Evolutionary conservation across 2,329 filamentous ascomycete genomes (phyloP).

Genomic region (Trematosphaeria pertusa): DNA sequence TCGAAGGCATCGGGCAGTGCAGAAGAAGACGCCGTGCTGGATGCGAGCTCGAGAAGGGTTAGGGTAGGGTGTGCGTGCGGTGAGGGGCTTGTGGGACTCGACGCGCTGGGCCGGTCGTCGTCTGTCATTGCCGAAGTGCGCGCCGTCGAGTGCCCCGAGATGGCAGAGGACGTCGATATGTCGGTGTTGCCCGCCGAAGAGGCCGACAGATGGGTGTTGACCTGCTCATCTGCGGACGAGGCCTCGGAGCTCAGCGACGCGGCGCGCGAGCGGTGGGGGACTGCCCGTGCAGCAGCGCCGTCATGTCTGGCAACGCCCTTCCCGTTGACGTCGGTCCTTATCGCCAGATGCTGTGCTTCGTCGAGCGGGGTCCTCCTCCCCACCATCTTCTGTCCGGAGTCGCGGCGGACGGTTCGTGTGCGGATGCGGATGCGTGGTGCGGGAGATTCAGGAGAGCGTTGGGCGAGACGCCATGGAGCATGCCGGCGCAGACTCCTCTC

Average conservation of each 20-base stretch:
- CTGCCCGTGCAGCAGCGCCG: conserved; percentile 7
- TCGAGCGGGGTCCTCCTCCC: conserved; percentile 26
- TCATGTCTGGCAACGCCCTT: conserved; percentile 35
- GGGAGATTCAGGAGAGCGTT: conserved; percentile 10
- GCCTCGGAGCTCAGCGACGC: conserved; percentile 31
- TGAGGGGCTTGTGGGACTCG: conserved; percentile 25
- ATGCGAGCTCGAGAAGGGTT: conserved; percentile 47
- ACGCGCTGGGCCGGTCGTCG: conserved; percentile 28
- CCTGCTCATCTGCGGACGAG: conserved; percentile 25
- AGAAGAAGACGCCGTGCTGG: conserved; percentile 48
- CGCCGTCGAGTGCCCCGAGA: conserved; percentile 42
- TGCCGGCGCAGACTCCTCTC: conserved; percentile 19
- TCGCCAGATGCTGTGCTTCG: conserved; percentile 24
- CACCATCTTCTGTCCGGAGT: conserved; percentile 26
- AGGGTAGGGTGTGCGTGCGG: conserved; percentile 40
- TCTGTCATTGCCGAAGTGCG: conserved; percentile 44
- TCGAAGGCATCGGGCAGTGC: conserved; percentile 48
- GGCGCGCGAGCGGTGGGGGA: conserved; percentile 18
- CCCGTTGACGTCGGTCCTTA: conserved; percentile 26
- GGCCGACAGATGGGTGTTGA: conserved; percentile 38
- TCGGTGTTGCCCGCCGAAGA: conserved; percentile 38
- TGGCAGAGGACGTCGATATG: conserved; percentile 34
- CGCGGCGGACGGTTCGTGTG: conserved; percentile 4
- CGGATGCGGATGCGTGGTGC: conserved; percentile 3
- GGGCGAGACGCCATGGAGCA: conserved; percentile 23